Percentiles rank a stretch among this genome's conserved stretches.
Conservation (phyloP, 2,329 filamentous ascomycete species). For the Sordariomycetes sp. region DNA sequence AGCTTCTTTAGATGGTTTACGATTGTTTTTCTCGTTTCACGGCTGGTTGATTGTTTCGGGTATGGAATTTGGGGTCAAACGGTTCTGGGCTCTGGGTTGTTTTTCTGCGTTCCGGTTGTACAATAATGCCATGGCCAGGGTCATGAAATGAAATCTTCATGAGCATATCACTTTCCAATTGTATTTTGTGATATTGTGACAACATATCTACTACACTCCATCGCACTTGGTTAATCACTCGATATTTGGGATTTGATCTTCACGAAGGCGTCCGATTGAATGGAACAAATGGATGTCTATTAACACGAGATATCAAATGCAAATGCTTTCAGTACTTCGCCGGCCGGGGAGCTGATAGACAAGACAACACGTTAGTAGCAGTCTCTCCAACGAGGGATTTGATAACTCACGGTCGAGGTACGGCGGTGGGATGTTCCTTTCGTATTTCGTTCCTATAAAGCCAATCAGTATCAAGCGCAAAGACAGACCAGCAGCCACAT, state of each 20-base stretch:
- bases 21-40: constrained; percentile 38
- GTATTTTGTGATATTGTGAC: background rate
- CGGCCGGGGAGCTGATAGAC: background rate
- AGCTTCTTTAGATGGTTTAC: constrained; percentile 74
- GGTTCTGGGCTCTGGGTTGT: constrained; percentile 62
- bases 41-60: constrained; percentile 53
- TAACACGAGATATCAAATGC: background rate
- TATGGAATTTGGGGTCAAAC: constrained; percentile 68
- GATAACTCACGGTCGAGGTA: constrained; percentile 65
- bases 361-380: background rate
- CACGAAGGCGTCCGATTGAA: no score
- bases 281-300: background rate
- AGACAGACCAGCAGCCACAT: background rate
- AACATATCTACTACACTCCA: background rate
- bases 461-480: background rate
- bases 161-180: background rate
- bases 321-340: background rate
- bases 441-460: constrained; percentile 76
- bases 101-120: constrained; percentile 55
- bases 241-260: no score
- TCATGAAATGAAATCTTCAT: constrained; percentile 45
- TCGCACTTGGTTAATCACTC: background rate
- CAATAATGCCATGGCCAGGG: constrained; percentile 61
- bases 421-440: constrained; percentile 78
- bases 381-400: background rate